phyloP scores from a whole-genome alignment of 2,329 filamentous ascomycete genomes.

The Aspergillus quadrilineatus region DNA sequence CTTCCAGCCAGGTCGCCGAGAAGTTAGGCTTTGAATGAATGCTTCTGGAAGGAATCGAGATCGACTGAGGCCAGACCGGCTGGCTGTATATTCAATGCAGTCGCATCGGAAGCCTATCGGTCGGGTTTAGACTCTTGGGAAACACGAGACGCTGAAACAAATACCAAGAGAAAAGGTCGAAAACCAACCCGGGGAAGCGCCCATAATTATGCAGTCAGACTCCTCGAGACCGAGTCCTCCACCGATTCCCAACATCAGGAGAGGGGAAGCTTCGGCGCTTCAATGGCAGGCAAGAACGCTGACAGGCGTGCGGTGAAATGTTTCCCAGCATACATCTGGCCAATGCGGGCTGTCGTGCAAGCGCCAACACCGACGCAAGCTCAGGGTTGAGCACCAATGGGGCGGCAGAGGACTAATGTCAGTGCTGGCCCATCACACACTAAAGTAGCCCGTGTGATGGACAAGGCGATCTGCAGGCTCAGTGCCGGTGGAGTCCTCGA shows the following conservation, averaged over 20 bases:
- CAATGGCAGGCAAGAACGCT: conserved; percentile 20
- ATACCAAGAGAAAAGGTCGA: conserved; percentile 14
- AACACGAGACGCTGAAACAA: conserved; percentile 15
- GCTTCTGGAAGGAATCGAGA: not conserved
- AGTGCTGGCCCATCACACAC: conserved; percentile 34
- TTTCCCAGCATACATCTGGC: conserved; percentile 35
- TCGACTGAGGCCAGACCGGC: conserved; percentile 36
- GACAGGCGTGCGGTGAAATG: conserved; percentile 21
- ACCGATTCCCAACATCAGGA: conserved; percentile 26
- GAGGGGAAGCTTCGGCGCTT: conserved; percentile 30
- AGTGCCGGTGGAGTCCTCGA: not conserved
- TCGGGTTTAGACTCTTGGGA: not conserved
- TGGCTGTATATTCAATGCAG: conserved; percentile 35
- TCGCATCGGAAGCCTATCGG: conserved; percentile 26
- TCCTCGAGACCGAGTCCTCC: conserved; percentile 15
- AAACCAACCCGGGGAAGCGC: conserved; percentile 25
- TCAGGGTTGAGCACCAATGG: conserved; percentile 31
- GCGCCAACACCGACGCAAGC: conserved; percentile 31
- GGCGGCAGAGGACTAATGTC: conserved; percentile 17
- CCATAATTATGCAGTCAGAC: conserved; percentile 31
- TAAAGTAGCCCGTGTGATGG: conserved; percentile 33
- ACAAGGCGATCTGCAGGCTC: conserved; percentile 29
- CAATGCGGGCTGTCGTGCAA: conserved; percentile 35
- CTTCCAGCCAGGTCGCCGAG: not conserved
- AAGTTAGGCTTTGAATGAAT: not conserved